A percentile compares a stretch with the other conserved stretches of the same genome.
phyloP scores from a whole-genome alignment of 1,284 basidiomycete species.

The Puccinia novopanici region DNA sequence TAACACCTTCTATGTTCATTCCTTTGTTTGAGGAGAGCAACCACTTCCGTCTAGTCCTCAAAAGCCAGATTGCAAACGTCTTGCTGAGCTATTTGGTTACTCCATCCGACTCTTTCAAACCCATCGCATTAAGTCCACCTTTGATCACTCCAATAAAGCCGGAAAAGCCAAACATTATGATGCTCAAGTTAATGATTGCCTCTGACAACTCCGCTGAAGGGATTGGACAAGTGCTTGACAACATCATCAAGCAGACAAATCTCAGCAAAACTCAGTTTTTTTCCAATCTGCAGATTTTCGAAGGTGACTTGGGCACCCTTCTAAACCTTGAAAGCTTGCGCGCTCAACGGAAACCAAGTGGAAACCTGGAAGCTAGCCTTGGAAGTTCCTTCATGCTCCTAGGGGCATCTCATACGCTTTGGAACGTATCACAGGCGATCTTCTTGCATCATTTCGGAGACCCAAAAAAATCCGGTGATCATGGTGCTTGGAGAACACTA shows the following conservation, averaged over 20 bases:
- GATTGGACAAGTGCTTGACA: neutral
- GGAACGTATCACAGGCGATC: neutral
- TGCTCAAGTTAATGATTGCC: neutral
- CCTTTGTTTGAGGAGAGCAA: neutral
- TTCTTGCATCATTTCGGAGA: neutral
- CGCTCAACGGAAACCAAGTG: neutral
- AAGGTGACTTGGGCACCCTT: neutral
- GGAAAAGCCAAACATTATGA: neutral
- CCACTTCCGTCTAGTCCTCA: neutral
- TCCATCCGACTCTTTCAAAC: neutral
- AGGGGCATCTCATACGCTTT: neutral
- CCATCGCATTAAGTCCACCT: neutral
- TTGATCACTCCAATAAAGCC: neutral
- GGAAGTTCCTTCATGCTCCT: neutral
- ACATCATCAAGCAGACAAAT: neutral
- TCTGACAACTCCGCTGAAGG: neutral
- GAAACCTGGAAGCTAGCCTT: neutral
- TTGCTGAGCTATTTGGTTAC: neutral
- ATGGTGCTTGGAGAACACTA: neutral
- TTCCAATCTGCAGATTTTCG: neutral
- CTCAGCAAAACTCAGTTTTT: neutral
- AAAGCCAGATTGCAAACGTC: neutral
- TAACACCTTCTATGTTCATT: neutral
- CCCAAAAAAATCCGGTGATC: neutral
- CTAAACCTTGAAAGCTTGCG: neutral